Percentiles rank a stretch among this genome's conserved stretches.
phyloP scores from a whole-genome alignment of 1,139 yeast genomes.

The Taphrina flavorubra region DNA sequence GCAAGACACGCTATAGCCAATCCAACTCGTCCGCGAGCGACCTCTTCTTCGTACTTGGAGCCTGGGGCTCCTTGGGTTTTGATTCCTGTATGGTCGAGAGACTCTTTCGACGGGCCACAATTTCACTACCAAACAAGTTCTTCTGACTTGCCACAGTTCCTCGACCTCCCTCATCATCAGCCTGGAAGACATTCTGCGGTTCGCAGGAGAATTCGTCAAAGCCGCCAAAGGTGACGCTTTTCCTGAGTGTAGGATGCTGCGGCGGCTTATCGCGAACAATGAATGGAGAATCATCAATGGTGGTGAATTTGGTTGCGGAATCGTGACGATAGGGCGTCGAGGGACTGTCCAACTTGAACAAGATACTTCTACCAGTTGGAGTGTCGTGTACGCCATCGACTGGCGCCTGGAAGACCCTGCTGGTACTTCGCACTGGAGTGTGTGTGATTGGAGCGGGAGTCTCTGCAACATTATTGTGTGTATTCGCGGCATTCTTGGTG shows the following conservation, averaged over 20 bases:
- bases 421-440: background rate
- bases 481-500: background rate
- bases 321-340: background rate
- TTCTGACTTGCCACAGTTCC: background rate
- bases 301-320: background rate
- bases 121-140: constrained; percentile 15
- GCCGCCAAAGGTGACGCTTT: constrained; percentile 25
- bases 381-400: constrained; percentile 25
- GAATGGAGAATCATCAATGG: background rate
- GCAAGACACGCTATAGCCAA: constrained; percentile 3
- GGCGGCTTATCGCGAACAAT: background rate
- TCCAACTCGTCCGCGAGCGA: constrained; percentile 9
- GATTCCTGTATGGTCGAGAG: constrained; percentile 1
- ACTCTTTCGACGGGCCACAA: constrained; percentile 12
- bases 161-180: background rate
- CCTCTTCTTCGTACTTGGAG: background rate
- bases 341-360: constrained; percentile 26
- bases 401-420: constrained; percentile 16
- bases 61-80: background rate
- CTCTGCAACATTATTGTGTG: constrained; percentile 3
- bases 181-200: background rate
- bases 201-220: background rate
- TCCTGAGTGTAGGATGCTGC: constrained; percentile 2
- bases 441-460: constrained; percentile 1
- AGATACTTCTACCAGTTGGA: constrained; percentile 14